Base-by-base conservation (phyloP, 2,329 filamentous ascomycete species). In the Fusarium goolgardi region DNA sequence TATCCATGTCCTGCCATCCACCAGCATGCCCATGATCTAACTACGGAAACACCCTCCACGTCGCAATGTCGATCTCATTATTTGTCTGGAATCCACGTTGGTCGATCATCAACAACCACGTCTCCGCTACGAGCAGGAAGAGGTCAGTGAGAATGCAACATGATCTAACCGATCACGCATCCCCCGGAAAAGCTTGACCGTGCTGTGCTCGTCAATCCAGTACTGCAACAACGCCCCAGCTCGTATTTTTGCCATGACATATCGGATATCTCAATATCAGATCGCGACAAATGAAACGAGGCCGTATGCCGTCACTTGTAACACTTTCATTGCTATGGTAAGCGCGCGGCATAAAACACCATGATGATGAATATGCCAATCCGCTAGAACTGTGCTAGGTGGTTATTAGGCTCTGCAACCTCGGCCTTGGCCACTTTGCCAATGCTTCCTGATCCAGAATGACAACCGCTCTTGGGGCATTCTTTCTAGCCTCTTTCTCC, bases 151-250 rank as follows among this genome's bases (percentile, higher is more conserved):
- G 46, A 60, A 69, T 68, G 65, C 44, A 66, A 68, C 65, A 23
- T 69, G 65, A 69, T 69, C 61, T 69, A 60, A 69, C 69, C 66
- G 66, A 69, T 69, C 66, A 65, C 44, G 45, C 47, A 37, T 54
- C 47, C 62, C 65, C 65, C 52, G 37, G 65, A 49, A 65, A 69
- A 67, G 61, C 55, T 54, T 62, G 54, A 20, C 53, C 69, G 67
- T 65, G 46, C 55, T 57, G 59, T 52, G 40, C 13, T 39, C 32
- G 32, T 39, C 23, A 35, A 29, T 20, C 32, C 51, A 35, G 40
- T 59, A 52, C 52, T 59, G 34, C 23, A 58, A 25, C 52, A 66
- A 66, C 65, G 18, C 65, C 63, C 58, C 32, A 34, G 50, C 44
- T 65, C 65, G 41, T 44, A 49, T 63, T 23, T 27, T 25, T 35